A percentile compares a stretch with the other conserved stretches of the same genome.
Conservation (phyloP, 2,329 filamentous ascomycete species). For the Rhexocercosporidium sp. region DNA sequence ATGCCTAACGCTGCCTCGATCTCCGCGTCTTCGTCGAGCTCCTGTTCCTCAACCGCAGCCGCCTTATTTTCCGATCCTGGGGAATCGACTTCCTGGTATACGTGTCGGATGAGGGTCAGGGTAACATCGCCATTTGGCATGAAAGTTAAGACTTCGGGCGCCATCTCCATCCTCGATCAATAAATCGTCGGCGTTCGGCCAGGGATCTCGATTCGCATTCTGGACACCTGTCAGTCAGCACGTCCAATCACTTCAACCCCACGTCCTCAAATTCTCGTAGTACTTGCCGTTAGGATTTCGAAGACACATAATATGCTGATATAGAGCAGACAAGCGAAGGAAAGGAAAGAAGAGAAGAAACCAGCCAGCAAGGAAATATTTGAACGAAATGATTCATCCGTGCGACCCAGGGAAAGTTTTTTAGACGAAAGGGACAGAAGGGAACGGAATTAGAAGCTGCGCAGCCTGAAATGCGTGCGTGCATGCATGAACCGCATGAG, state of each 20-base stretch:
- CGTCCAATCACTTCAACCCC: not conserved
- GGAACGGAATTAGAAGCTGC: constrained; percentile 3
- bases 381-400: constrained; percentile 12
- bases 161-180: constrained; percentile 26
- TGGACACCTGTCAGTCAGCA: constrained; percentile 4
- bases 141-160: constrained; percentile 32
- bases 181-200: constrained; percentile 7
- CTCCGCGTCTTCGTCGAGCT: constrained; percentile 24
- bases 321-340: constrained; percentile 1
- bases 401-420: constrained; percentile 2
- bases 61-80: not conserved
- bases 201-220: constrained; percentile 17
- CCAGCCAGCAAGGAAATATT: not conserved
- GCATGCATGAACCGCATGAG: constrained; percentile 18
- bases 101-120: constrained; percentile 29
- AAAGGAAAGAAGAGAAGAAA: not conserved
- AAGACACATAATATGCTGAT: constrained; percentile 17
- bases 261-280: not conserved
- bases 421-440: constrained; percentile 3
- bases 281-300: constrained; percentile 15
- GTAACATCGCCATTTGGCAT: constrained; percentile 38
- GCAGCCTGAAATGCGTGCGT: constrained; percentile 8
- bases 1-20: constrained; percentile 20
- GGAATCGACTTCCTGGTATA: constrained; percentile 21
- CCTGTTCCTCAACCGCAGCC: constrained; percentile 4